Conservation (phyloP, 2,329 filamentous ascomycete genomes). For the Beauveria sp. region DNA sequence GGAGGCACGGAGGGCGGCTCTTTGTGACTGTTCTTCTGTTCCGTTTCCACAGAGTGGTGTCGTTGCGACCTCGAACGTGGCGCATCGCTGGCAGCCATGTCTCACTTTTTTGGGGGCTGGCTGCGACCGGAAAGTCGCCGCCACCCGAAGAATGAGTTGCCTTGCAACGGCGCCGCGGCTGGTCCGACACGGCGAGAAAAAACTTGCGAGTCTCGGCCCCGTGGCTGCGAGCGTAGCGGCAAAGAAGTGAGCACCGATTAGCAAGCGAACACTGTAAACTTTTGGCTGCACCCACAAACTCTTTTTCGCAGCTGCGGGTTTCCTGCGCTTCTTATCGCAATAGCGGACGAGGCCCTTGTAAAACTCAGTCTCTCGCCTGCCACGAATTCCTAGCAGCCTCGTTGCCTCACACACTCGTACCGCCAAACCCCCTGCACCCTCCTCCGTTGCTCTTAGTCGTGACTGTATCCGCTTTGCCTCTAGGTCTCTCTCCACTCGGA, state of each 20-base stretch:
- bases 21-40: background rate
- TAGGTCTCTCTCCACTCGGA: conserved; percentile 10
- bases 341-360: background rate
- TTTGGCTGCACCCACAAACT: background rate
- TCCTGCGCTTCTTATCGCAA: background rate
- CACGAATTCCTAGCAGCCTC: background rate
- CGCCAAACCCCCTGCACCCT: background rate
- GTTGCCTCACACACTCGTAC: background rate
- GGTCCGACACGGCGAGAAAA: conserved; percentile 3
- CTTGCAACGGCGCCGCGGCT: conserved; percentile 1
- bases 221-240: background rate
- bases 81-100: background rate
- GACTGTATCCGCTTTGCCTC: conserved; percentile 12
- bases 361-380: background rate
- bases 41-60: no score
- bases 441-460: conserved; percentile 5
- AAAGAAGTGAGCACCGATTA: background rate
- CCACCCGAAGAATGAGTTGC: background rate
- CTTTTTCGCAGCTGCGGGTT: background rate
- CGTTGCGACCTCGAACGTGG: background rate
- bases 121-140: conserved; percentile 8
- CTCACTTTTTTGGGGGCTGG: background rate
- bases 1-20: background rate
- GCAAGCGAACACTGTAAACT: background rate
- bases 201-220: background rate